Base-by-base conservation (phyloP, 140 eudicot species). In the Senecio squalidus region DNA sequence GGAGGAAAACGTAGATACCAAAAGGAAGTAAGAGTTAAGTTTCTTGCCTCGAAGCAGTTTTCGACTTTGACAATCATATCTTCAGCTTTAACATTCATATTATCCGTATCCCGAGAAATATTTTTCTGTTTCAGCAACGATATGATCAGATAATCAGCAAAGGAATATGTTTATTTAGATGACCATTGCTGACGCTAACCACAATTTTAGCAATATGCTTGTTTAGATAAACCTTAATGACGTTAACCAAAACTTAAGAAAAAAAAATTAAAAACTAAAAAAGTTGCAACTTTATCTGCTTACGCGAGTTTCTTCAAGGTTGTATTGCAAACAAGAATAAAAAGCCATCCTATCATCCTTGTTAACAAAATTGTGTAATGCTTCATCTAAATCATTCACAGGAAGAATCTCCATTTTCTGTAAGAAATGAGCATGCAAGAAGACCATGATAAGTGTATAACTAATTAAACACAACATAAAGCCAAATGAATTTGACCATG, bases 321-420 rank as follows among this genome's bases (percentile, higher is more conserved):
- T 91, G 89, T 91, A 84, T 56, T 81, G 84, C 77, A 91, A 69
- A 68, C 96, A 86, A 54, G 96, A 49, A 62, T 78, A 64, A 60
- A 91, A 91, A 30, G 98, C 98, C 91, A 73, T 72, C 36, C 57
- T 84, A 75, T 91, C 98, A 73, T 86, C 98, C 82, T 86, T 91
- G 74, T 77, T 91, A 34, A 91, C 82, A 80, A 86, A 91, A 68
- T 84, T 86, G 61, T 91, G 96, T 46, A 91, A 68, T 29, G 98
- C 98, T 69, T 76, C 94, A 79, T 91, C 98, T 76, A 91, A 70
- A 77, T 91, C 98, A 58, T 81, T 87, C 55, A 86, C 95, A 0
- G 98, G 98, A 69, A 91, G 96, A 70, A 91, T 81, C 86, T 91
- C 98, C 98, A 91, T 91, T 80, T 91, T 79, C 98, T 91, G 92